Base-by-base conservation (phyloP, 768 basidiomycete genomes). In the Pleurotus pulmonarius region DNA sequence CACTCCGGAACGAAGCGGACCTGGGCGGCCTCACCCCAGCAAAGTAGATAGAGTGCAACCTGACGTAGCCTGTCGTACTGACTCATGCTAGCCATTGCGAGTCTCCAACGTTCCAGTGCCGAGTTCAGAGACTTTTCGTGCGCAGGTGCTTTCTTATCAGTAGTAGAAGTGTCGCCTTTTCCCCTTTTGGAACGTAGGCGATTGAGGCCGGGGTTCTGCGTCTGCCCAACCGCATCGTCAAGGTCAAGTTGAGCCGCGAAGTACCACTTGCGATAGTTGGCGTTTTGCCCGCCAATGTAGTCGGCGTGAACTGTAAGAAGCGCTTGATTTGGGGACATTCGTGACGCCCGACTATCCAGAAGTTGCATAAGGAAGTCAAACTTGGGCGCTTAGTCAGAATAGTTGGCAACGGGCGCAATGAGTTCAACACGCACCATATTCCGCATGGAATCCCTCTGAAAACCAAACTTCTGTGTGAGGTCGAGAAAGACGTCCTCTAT, bases 211-310 rank as follows among this genome's bases (percentile, higher is more conserved):
- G 94, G 92, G 69, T 97, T 98, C 67, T 97, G 93, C 5, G 83
- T 81, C 58, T 90, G 85, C 25, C 96, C 97, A 53, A 98, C 87
- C 47, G 94, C 96, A 63, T 99, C 97, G 70, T 99, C 97, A 43
- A 98, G 88, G 70, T 98, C 96, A 58, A 99, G 86, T 70, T 99
- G 97, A 16, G 96, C 94, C 25, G 96, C 97, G 70, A 98, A 99
- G 75, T 99, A 99, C 97, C 97, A 98, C 75, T 98, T 98, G 59
- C 97, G 91, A 75, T 98, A 98, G 76, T 98, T 98, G 49, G 97
- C 93, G 65, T 98, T 89, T 70, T 96, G 91, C 3, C 97, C 97
- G 18, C 97, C 97, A 64, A 99, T 98, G 72, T 98, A 99, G 70
- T 98, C 97, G 57, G 96, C 97, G 65, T 99, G 97, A 2, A 99